phyloP scores from a whole-genome alignment of 441 rosid species.

The Populus hybrid region DNA sequence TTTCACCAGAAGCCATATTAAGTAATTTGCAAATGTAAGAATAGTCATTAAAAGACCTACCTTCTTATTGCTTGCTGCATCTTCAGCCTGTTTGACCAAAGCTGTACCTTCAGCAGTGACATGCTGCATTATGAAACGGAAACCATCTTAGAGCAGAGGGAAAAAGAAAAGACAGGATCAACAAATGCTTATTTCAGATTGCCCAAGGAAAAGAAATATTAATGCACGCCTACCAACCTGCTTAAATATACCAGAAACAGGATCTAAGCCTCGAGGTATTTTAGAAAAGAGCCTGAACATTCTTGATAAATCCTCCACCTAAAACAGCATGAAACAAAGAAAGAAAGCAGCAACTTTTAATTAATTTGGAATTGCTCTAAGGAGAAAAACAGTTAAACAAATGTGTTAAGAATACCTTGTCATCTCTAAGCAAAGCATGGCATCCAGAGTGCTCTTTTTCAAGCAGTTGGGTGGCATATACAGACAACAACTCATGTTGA shows the following conservation, averaged over 20 bases:
- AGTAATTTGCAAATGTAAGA: not conserved
- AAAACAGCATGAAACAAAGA: not conserved
- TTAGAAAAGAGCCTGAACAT: slow-evolving; percentile 38
- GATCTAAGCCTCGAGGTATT: slow-evolving; percentile 73
- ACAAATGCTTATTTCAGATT: not conserved
- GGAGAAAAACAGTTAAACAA: not conserved
- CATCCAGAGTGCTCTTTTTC: slow-evolving; percentile 97
- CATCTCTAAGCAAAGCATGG: slow-evolving; percentile 80
- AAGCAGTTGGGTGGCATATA: slow-evolving; percentile 62
- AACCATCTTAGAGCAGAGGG: slow-evolving; percentile 5
- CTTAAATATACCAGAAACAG: slow-evolving; percentile 77
- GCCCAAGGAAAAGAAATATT: not conserved
- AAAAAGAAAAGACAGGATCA: slow-evolving; percentile 8
- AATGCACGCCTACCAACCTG: slow-evolving; percentile 43
- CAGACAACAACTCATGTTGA: slow-evolving; percentile 73
- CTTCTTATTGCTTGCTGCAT: not conserved
- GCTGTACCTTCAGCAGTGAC: slow-evolving; percentile 83
- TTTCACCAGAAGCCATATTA: not conserved
- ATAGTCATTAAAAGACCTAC: not conserved
- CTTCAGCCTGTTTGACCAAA: slow-evolving; percentile 23
- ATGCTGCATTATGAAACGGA: slow-evolving; percentile 55
- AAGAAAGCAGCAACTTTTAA: not conserved
- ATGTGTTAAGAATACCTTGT: slow-evolving; percentile 48
- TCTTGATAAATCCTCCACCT: slow-evolving; percentile 77
- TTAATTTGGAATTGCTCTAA: slow-evolving; percentile 3